Evolutionary conservation across 2,329 filamentous ascomycete species (phyloP).

Genomic region (Aspergillus tubingensis): DNA sequence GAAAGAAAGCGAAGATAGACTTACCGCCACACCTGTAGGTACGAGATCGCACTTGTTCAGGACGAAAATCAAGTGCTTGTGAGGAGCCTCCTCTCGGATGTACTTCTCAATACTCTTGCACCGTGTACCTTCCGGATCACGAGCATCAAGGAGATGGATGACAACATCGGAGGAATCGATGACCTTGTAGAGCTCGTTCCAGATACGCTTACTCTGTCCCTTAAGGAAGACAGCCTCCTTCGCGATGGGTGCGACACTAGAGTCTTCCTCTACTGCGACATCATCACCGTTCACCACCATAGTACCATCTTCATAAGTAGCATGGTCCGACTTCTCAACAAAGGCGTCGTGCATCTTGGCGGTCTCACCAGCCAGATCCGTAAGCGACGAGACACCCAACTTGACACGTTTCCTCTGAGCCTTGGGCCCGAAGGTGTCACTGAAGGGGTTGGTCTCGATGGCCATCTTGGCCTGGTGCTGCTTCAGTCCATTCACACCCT

Average conservation of each 20-base stretch:
- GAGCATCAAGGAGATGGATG: conserved; percentile 88
- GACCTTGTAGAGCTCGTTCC: conserved; percentile 95
- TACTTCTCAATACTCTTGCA: conserved; percentile 93
- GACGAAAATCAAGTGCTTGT: conserved; percentile 91
- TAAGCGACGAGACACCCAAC: conserved; percentile 76
- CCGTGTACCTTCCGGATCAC: conserved; percentile 85
- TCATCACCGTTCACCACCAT: conserved; percentile 60
- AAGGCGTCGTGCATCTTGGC: conserved; percentile 80
- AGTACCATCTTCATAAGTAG: conserved; percentile 71
- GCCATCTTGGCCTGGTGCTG: conserved; percentile 93
- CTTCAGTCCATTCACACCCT: conserved; percentile 79
- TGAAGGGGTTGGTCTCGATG: conserved; percentile 82
- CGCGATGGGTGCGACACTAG: conserved; percentile 56
- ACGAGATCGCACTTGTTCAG: conserved; percentile 92
- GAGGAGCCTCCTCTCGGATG: conserved; percentile 85
- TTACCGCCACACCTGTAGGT: conserved; percentile 90
- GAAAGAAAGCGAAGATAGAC: conserved; percentile 47
- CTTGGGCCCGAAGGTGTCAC: conserved; percentile 89
- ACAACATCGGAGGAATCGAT: conserved; percentile 96
- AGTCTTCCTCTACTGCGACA: conserved; percentile 46
- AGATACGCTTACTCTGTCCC: conserved; percentile 92
- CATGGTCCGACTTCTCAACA: conserved; percentile 76
- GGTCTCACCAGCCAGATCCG: conserved; percentile 78
- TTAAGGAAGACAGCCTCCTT: conserved; percentile 88
- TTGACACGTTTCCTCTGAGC: conserved; percentile 91